Conservation (phyloP, 495 filamentous ascomycete genomes). For the Paragyromitra xinjiangensis region DNA sequence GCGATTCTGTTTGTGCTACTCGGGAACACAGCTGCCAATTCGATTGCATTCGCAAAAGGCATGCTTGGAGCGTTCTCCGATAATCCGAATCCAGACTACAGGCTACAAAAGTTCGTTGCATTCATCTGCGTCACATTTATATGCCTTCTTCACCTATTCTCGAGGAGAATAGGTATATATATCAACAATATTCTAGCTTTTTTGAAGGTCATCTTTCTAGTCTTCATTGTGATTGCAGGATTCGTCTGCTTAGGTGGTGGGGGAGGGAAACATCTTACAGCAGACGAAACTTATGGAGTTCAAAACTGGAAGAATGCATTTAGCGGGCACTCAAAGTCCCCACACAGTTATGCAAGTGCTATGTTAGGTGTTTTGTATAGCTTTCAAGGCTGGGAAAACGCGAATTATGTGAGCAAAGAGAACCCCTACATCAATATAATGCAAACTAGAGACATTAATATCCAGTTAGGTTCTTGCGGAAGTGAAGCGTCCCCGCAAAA, state of each 20-base stretch:
- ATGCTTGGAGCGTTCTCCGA: constrained; percentile 50
- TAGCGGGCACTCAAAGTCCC: constrained; percentile 7
- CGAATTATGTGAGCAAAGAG: constrained; percentile 47
- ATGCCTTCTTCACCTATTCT: constrained; percentile 54
- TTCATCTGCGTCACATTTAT: constrained; percentile 49
- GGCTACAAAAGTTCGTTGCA: constrained; percentile 53
- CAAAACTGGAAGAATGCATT: constrained; percentile 47
- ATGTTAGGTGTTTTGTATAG: constrained; percentile 51
- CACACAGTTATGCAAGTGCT: constrained; percentile 47
- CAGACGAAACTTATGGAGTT: constrained; percentile 33
- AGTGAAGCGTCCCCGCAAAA: constrained; percentile 44
- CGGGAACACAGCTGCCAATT: constrained; percentile 52
- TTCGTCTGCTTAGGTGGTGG: constrained; percentile 51
- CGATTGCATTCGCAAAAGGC: constrained; percentile 52
- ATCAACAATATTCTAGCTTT: constrained; percentile 52
- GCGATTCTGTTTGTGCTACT: constrained; percentile 50
- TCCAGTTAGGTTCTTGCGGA: constrained; percentile 44
- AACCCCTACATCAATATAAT: neutral
- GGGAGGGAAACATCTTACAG: constrained; percentile 37
- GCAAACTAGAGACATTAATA: neutral
- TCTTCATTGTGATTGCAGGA: constrained; percentile 50
- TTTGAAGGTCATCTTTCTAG: constrained; percentile 48
- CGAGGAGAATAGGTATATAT: constrained; percentile 49
- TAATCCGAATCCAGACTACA: constrained; percentile 50
- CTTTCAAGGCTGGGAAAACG: constrained; percentile 56